A percentile compares a stretch with the other conserved stretches of the same genome.
phyloP scores from a whole-genome alignment of 441 rosid species.

The Croton laevigatus region DNA sequence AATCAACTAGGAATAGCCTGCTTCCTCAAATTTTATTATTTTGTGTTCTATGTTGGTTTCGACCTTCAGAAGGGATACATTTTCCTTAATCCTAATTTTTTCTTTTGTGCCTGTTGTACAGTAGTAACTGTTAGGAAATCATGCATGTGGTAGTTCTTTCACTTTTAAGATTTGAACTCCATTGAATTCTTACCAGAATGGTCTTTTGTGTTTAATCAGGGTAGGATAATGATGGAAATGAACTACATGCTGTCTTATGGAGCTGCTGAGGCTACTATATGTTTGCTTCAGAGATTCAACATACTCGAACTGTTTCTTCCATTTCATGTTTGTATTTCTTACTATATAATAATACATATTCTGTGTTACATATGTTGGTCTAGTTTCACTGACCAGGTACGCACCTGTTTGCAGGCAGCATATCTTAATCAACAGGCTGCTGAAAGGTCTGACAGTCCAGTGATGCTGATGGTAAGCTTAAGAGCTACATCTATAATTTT shows the following conservation, averaged over 20 bases:
- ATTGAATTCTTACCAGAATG: conserved; percentile 21
- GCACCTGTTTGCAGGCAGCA: conserved; percentile 57
- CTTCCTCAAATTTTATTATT: conserved; percentile 14
- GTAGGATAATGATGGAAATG: conserved; percentile 78
- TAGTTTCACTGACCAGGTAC: conserved; percentile 23
- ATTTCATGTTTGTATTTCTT: conserved; percentile 56
- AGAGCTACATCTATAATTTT: conserved; percentile 12
- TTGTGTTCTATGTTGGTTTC: conserved; percentile 5
- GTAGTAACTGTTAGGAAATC: conserved; percentile 1
- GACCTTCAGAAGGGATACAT: background rate
- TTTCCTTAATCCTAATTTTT: background rate
- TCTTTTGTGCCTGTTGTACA: background rate
- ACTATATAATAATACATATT: background rate
- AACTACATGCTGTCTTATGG: conserved; percentile 95
- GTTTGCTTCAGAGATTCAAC: conserved; percentile 73
- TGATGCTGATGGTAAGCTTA: conserved; percentile 73
- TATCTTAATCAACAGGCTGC: conserved; percentile 54
- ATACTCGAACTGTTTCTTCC: conserved; percentile 78
- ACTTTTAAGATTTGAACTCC: conserved; percentile 7
- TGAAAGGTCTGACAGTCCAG: conserved; percentile 36
- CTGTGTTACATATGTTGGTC: background rate
- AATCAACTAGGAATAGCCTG: conserved; percentile 14
- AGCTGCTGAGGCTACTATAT: conserved; percentile 77
- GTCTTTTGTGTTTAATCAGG: conserved; percentile 46
- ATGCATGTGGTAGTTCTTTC: conserved; percentile 1